phyloP scores from a whole-genome alignment of 2,329 filamentous ascomycete species.

The Xylariaceae sp. region DNA sequence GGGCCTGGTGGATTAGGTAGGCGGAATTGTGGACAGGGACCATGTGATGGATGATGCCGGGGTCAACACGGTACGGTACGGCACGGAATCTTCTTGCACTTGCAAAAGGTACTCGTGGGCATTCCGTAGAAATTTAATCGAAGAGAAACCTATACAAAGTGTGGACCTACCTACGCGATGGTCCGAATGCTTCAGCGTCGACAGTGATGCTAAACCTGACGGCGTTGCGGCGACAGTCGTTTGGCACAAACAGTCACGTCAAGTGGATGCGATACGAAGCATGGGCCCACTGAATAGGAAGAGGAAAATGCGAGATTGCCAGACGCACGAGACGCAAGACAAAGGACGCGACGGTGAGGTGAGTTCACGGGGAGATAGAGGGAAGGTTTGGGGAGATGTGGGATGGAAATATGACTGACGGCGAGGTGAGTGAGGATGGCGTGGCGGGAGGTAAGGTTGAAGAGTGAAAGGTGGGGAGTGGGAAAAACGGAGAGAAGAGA shows the following conservation, averaged over 20 bases:
- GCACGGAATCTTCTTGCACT: too few relatives aligned
- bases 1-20: slow-evolving; percentile 15
- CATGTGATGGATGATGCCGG: slow-evolving; percentile 9
- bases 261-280: slow-evolving; percentile 10
- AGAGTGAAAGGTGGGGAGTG: slow-evolving; percentile 8
- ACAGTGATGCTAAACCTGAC: not conserved
- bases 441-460: slow-evolving; percentile 6
- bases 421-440: too few relatives aligned
- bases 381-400: slow-evolving; percentile 10
- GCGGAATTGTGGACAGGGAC: slow-evolving; percentile 4
- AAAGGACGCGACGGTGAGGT: slow-evolving; percentile 6
- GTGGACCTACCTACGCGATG: slow-evolving; percentile 10
- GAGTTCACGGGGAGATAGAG: slow-evolving; percentile 13
- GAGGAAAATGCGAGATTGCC: slow-evolving; percentile 3
- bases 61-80: slow-evolving; percentile 2
- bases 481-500: slow-evolving; percentile 2
- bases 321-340: slow-evolving; percentile 4
- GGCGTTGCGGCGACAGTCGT: slow-evolving; percentile 1
- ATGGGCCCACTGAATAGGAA: slow-evolving; percentile 14
- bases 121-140: not conserved
- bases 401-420: slow-evolving; percentile 9
- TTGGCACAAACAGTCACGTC: slow-evolving; percentile 8
- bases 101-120: too few relatives aligned
- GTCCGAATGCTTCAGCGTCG: slow-evolving; percentile 3
- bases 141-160: not conserved